phyloP scores from a whole-genome alignment of 2,329 filamentous ascomycete genomes.

The Mycocentrospora acerina region DNA sequence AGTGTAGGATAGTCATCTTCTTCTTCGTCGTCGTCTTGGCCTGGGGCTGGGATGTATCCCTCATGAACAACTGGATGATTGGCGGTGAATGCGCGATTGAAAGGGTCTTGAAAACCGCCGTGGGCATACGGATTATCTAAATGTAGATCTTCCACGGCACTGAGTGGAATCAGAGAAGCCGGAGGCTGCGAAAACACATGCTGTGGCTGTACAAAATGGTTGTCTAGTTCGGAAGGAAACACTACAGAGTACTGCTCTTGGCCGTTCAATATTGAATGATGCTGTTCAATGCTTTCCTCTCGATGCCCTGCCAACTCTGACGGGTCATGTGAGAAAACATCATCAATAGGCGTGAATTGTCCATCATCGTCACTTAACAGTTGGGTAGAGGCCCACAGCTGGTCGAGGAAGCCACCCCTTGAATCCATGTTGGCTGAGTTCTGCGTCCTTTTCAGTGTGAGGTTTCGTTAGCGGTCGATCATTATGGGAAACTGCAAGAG shows the following conservation, averaged over 20 bases:
- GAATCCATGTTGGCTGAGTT: slow-evolving; percentile 21
- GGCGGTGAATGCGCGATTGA: slow-evolving; percentile 25
- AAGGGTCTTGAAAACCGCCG: slow-evolving; percentile 20
- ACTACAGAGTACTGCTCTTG: slow-evolving; percentile 13
- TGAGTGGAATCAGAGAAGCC: slow-evolving; percentile 21
- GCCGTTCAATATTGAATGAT: neutral
- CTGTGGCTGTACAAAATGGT: slow-evolving; percentile 19
- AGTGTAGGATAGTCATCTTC: slow-evolving; percentile 33
- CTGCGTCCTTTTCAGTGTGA: slow-evolving; percentile 11
- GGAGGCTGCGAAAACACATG: slow-evolving; percentile 19
- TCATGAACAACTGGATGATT: slow-evolving; percentile 40
- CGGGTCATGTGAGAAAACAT: slow-evolving; percentile 19
- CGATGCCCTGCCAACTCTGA: slow-evolving; percentile 13
- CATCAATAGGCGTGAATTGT: slow-evolving; percentile 11
- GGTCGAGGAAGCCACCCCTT: slow-evolving; percentile 20
- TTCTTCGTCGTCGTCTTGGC: slow-evolving; percentile 25
- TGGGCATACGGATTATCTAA: slow-evolving; percentile 11
- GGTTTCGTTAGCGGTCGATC: slow-evolving; percentile 19
- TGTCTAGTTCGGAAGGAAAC: slow-evolving; percentile 8
- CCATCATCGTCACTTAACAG: slow-evolving; percentile 1
- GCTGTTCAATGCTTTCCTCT: slow-evolving; percentile 9
- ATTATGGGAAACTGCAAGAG: slow-evolving; percentile 12
- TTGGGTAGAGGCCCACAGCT: slow-evolving; percentile 21
- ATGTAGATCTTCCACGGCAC: slow-evolving; percentile 24
- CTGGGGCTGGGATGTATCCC: slow-evolving; percentile 43